These are phyloP conservation scores for Penicillium vulpinum DNA, from an alignment of 2,329 filamentous ascomycete genomes.

Conservation along the genomic window DNA sequence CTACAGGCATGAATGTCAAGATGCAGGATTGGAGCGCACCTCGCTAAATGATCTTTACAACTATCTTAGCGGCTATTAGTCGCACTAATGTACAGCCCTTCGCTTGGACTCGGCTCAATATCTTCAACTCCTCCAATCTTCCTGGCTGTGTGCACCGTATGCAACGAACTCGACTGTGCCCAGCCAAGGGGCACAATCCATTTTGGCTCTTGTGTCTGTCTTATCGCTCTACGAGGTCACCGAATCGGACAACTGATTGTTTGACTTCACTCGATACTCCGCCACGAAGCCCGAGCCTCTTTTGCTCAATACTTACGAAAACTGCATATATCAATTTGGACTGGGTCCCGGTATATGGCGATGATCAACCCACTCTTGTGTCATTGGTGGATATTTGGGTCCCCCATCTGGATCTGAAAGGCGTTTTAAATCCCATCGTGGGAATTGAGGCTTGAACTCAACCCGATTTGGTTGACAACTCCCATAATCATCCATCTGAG, in stretches of 20 bases:
- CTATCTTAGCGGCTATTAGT: not conserved
- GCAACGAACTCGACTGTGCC: not conserved
- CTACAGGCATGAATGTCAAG: conserved; percentile 35
- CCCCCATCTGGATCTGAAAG: conserved; percentile 1
- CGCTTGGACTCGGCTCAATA: not conserved
- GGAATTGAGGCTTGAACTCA: not conserved
- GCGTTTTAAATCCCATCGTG: conserved; percentile 1
- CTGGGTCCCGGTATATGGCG: conserved; percentile 1
- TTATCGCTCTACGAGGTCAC: conserved; percentile 8
- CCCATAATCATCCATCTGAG: not conserved
- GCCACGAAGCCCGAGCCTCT: conserved; percentile 5
- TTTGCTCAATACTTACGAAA: conserved; percentile 7
- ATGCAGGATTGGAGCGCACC: conserved; percentile 40
- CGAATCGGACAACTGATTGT: not conserved
- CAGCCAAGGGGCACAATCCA: conserved; percentile 9
- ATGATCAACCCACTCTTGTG: not conserved
- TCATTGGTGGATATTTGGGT: not conserved
- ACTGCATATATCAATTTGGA: conserved; percentile 9
- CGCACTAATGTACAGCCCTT: not conserved
- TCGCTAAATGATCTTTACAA: conserved; percentile 27
- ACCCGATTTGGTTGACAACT: not conserved
- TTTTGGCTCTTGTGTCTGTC: conserved; percentile 12
- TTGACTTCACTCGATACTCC: conserved; percentile 2
- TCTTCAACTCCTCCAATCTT: not conserved
- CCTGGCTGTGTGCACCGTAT: not conserved